Percentiles rank a stretch among this genome's conserved stretches.
These are phyloP conservation scores for Coemansia sp. DNA, from an alignment of 192 early-diverging fungal genomes.

Conservation along the genomic window DNA sequence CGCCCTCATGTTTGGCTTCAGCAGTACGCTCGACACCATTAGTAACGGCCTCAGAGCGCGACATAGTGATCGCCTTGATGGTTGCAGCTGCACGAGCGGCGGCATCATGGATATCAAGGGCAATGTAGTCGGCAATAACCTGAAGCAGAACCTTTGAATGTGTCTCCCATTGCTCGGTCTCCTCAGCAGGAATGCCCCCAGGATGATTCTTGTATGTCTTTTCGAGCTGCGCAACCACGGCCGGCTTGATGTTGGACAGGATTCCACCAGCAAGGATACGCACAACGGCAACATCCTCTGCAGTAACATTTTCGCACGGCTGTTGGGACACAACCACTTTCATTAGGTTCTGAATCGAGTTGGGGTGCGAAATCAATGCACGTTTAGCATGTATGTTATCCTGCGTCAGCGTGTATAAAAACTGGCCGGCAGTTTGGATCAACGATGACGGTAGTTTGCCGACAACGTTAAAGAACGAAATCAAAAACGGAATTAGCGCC, in stretches of 20 bases:
- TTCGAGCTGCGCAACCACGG: conserved; percentile 25
- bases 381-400: conserved; percentile 63
- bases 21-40: conserved; percentile 10
- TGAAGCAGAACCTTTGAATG: conserved; percentile 31
- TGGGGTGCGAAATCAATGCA: conserved; percentile 57
- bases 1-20: conserved; percentile 11
- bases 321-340: conserved; percentile 43
- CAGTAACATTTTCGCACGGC: neutral
- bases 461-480: conserved; percentile 62
- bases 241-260: conserved; percentile 48
- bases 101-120: conserved; percentile 35
- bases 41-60: neutral
- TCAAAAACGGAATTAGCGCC: conserved; percentile 61
- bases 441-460: conserved; percentile 37
- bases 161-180: conserved; percentile 54
- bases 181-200: conserved; percentile 42
- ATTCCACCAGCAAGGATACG: conserved; percentile 68
- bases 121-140: conserved; percentile 26
- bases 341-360: conserved; percentile 55
- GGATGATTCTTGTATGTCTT: conserved; percentile 9
- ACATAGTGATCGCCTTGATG: conserved; percentile 18
- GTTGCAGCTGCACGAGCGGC: conserved; percentile 15
- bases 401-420: conserved; percentile 79
- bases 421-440: conserved; percentile 62
- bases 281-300: conserved; percentile 61